A percentile compares a stretch with the other conserved stretches of the same genome.
These are phyloP conservation scores for Phaseolus coccineus DNA, from an alignment of 331 rosid species.

Conservation along the genomic window DNA sequence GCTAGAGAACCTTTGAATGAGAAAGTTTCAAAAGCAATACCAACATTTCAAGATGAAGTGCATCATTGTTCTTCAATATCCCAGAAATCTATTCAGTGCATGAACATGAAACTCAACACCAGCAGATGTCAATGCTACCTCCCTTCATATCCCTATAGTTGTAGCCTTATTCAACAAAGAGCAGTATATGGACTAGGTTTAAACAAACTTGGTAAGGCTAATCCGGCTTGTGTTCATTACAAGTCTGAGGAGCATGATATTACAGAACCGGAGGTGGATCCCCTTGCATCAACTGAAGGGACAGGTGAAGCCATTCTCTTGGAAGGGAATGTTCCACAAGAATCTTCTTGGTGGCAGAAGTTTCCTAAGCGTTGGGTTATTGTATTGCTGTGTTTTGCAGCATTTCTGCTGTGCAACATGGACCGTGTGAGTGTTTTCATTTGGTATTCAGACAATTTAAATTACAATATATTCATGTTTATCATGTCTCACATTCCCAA, in stretches of 20 bases:
- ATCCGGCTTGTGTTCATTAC: slow-evolving; percentile 58
- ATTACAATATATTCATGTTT: slow-evolving; percentile 19
- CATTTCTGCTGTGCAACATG: slow-evolving; percentile 95
- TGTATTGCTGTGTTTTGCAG: slow-evolving; percentile 83
- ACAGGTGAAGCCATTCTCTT: slow-evolving; percentile 70
- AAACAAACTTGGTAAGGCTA: slow-evolving; percentile 52
- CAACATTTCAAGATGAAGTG: slow-evolving; percentile 34
- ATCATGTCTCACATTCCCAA: slow-evolving; percentile 2
- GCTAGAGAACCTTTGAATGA: slow-evolving; percentile 45
- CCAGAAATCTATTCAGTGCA: slow-evolving; percentile 43
- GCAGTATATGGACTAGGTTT: slow-evolving; percentile 40
- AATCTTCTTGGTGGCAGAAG: slow-evolving; percentile 72
- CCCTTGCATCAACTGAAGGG: slow-evolving; percentile 62
- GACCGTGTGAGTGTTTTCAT: slow-evolving; percentile 83
- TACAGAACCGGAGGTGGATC: slow-evolving; percentile 56
- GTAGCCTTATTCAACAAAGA: slow-evolving; percentile 45
- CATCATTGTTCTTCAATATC: slow-evolving; percentile 36
- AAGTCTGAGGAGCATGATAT: slow-evolving; percentile 79
- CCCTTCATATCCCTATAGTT: slow-evolving; percentile 48
- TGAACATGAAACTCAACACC: slow-evolving; percentile 49
- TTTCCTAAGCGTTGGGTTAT: slow-evolving; percentile 95
- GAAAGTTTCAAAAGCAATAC: slow-evolving; percentile 48
- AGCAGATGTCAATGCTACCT: slow-evolving; percentile 46
- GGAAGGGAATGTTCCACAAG: slow-evolving; percentile 55
- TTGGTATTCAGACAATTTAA: not conserved